A percentile compares a stretch with the other conserved stretches of the same genome.
phyloP scores from a whole-genome alignment of 2,329 filamentous ascomycete species.

The Xylariales sp. region DNA sequence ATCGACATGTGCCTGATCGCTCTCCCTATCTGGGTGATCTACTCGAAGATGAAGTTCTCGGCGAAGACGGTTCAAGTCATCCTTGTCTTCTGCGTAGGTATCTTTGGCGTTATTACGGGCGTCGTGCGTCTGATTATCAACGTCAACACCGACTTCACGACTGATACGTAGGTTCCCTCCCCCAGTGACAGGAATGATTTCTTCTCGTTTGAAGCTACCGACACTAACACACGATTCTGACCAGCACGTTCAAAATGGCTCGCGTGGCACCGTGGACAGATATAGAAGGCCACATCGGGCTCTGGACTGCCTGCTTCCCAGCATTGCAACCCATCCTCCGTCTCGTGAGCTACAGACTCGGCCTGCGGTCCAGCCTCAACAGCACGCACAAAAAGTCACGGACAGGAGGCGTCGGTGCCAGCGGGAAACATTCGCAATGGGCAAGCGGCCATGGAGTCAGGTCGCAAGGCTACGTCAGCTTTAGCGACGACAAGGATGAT shows the following conservation, averaged over 20 bases:
- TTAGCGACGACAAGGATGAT: conserved; percentile 4
- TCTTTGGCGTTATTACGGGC: conserved; percentile 33
- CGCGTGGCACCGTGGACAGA: conserved; percentile 6
- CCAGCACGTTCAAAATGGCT: conserved; percentile 6
- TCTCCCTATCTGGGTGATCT: conserved; percentile 33
- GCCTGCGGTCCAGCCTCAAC: conserved; percentile 3
- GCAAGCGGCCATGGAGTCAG: background rate
- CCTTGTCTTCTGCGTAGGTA: conserved; percentile 33
- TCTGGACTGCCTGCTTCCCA: conserved; percentile 6
- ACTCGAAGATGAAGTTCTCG: conserved; percentile 31
- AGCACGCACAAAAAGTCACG: conserved; percentile 5
- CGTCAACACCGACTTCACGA: conserved; percentile 23
- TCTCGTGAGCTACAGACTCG: conserved; percentile 5
- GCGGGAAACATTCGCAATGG: background rate
- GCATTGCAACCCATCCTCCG: conserved; percentile 5
- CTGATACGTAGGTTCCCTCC: conserved; percentile 18
- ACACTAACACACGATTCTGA: background rate
- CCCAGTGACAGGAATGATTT: background rate
- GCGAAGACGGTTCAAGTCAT: conserved; percentile 29
- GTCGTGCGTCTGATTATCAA: conserved; percentile 34
- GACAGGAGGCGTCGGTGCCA: background rate
- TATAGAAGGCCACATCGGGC: conserved; percentile 6
- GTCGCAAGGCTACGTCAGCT: conserved; percentile 7
- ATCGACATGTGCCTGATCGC: conserved; percentile 30
- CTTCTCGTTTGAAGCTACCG: background rate